Evolutionary conservation across 2,329 filamentous ascomycete genomes (phyloP), one percentile per base, ranked within the genome.

Genomic region (Chaetomium globosum): DNA sequence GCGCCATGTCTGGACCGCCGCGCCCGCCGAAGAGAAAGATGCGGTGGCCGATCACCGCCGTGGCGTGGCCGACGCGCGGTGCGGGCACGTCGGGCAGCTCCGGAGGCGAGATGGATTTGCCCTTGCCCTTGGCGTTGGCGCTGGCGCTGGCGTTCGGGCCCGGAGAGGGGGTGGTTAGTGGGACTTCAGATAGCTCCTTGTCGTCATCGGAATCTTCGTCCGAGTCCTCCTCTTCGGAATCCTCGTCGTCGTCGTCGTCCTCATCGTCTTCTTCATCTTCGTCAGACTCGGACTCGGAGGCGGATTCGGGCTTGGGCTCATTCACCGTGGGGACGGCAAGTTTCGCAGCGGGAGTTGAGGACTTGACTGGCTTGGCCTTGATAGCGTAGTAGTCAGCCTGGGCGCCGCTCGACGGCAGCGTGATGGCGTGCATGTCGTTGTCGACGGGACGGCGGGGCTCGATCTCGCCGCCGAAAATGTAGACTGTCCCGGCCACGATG

Each of bases 21-120:
- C 91, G 87, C 10, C 93, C 92, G 56, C 91, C 92, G 76, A 93
- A 96, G 51, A 96, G 69, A 77, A 94, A 94, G 72, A 96, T 87
- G 26, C 87, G 87, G 53, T 84, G 83, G 65, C 87, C 83, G 65
- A 95, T 84, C 1, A 87, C 83, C 13, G 88, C 85, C 0, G 89
- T 86, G 39, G 91, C 88, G 70, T 92, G 86, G 23, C 92, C 92
- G 2, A 93, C 86, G 23, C 92, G 86, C 2, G 91, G 82, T 1
- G 81, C 77, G 0, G 92, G 91, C 0, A 90, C 81, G 36, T 82
- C 74, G 31, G 76, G 78, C 1, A 80, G 71, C 2, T 56, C 9
- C 65, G 39, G 21, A 67, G 51, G 67, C 36, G 74, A 75, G 4
- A 71, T 74, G 55, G 72, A 74, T 65, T 81, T 83, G 63, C 76